phyloP scores from a whole-genome alignment of 2,329 filamentous ascomycete species.

The Lasiodiplodia gonubiensis region DNA sequence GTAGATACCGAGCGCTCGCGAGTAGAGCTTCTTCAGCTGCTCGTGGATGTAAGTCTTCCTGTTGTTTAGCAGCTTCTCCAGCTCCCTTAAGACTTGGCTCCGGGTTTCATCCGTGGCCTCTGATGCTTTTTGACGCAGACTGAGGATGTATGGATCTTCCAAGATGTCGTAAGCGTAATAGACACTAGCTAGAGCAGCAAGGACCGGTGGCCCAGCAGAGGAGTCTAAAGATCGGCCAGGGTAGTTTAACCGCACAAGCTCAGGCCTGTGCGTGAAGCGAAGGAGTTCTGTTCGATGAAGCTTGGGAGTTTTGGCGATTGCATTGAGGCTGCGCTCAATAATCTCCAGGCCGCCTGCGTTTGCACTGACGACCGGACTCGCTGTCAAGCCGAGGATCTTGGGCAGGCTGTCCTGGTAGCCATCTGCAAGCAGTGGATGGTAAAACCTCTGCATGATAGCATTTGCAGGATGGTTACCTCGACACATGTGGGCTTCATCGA shows the following conservation, averaged over 20 bases:
- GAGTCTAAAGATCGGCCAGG: background rate
- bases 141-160: slow-evolving; percentile 49
- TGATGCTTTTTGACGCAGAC: slow-evolving; percentile 37
- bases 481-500: slow-evolving; percentile 90
- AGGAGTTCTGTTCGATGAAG: slow-evolving; percentile 72
- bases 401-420: slow-evolving; percentile 55
- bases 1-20: slow-evolving; percentile 41
- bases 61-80: slow-evolving; percentile 20
- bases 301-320: slow-evolving; percentile 71
- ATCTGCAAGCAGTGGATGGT: slow-evolving; percentile 58
- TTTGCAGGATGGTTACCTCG: slow-evolving; percentile 67
- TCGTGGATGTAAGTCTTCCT: slow-evolving; percentile 49
- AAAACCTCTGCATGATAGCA: slow-evolving; percentile 75
- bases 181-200: slow-evolving; percentile 33
- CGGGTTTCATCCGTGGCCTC: slow-evolving; percentile 35
- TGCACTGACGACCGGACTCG: slow-evolving; percentile 73
- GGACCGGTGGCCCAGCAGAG: slow-evolving; percentile 29
- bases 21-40: slow-evolving; percentile 44
- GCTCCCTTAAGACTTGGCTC: slow-evolving; percentile 22
- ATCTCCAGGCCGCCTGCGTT: slow-evolving; percentile 60
- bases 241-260: slow-evolving; percentile 50
- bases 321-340: slow-evolving; percentile 73
- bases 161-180: slow-evolving; percentile 41
- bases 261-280: slow-evolving; percentile 70
- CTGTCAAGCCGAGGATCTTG: slow-evolving; percentile 77